Base-by-base conservation (phyloP, 192 early-diverging fungal species). In the Podochytrium sp. region DNA sequence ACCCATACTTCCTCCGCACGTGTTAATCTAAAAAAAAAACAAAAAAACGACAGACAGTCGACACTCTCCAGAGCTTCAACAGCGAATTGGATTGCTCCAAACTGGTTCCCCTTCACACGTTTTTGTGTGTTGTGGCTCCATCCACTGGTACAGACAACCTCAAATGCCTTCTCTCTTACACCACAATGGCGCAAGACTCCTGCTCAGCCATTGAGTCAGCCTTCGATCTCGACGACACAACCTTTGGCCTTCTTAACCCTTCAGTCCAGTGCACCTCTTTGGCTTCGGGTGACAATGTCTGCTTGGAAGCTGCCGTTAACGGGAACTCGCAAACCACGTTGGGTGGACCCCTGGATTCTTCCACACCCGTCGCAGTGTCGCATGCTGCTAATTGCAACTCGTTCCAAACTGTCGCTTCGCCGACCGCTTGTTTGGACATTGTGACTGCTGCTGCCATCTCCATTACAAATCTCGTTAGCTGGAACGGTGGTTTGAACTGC, bases 401-500 rank as follows among this genome's bases (percentile, higher is more conserved):
- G 27, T 37, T 39, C 30, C 12, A n/a, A 23, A 53, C 29, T n/a
- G 67, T 70, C 6, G 30, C 67, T 33, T 56, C 51, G 7, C 34
- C 34, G 1, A 70, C 67, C 6, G 67, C 67, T 0, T 70, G 67
- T 30, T 23, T 70, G 49, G 67, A 70, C 39, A n/a, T 56, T 37
- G 14, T 33, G 6, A 7, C 16, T 10, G 7, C 49, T 16, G 12
- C 34, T 7, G 37, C 16, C 16, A n/a, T 70, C 38, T 70, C 67
- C 20, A n/a, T 70, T n/a, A 70, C 67, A n/a, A 14, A 56, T 23
- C 37, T 70, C 4, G 25, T 10, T 1, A n/a, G 10, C 20, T 70
- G 67, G 67, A 70, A 70, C 37, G 25, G 23, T 14, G 52, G 52
- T 25, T 32, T 70, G 18, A 70, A 70, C 52, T 70, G 67, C 32